A percentile compares a stretch with the other conserved stretches of the same genome.
Evolutionary conservation across 2,329 filamentous ascomycete species (phyloP).

Genomic region (Lasiodiplodia gonubiensis): DNA sequence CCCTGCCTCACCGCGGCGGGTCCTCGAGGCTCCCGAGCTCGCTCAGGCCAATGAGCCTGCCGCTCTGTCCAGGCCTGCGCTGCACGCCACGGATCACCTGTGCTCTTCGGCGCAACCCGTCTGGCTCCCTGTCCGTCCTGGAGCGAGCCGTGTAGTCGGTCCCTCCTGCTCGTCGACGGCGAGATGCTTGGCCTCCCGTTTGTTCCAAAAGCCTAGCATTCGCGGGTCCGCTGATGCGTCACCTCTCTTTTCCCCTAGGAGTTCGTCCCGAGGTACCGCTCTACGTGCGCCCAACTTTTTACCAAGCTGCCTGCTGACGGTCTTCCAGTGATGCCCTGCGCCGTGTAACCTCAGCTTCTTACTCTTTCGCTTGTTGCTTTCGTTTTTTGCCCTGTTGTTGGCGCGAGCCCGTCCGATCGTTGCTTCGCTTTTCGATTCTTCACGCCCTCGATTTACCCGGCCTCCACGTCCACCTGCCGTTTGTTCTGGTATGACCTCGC

Average conservation of each 20-base stretch:
- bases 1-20: conserved; percentile 43
- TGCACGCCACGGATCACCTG: conserved; percentile 46
- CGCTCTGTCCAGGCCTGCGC: conserved; percentile 42
- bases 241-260: conserved; percentile 39
- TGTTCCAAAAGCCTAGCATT: conserved; percentile 44
- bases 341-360: conserved; percentile 38
- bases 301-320: conserved; percentile 1
- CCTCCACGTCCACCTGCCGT: conserved; percentile 41
- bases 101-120: conserved; percentile 46
- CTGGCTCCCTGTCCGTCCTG: conserved; percentile 36
- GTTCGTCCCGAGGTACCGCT: conserved; percentile 50
- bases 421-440: conserved; percentile 30
- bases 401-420: conserved; percentile 42
- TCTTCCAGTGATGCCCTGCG: conserved; percentile 20
- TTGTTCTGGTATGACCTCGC: conserved; percentile 46
- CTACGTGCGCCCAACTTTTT: conserved; percentile 7
- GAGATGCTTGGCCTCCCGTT: conserved; percentile 36
- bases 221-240: conserved; percentile 44
- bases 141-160: conserved; percentile 26
- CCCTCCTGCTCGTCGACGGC: conserved; percentile 21
- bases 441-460: conserved; percentile 48
- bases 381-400: conserved; percentile 45
- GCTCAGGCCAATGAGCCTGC: conserved; percentile 44
- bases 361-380: conserved; percentile 41
- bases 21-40: conserved; percentile 46